Evolutionary conservation across 2,329 filamentous ascomycete species (phyloP).

Genomic region (Pseudocercospora musae): DNA sequence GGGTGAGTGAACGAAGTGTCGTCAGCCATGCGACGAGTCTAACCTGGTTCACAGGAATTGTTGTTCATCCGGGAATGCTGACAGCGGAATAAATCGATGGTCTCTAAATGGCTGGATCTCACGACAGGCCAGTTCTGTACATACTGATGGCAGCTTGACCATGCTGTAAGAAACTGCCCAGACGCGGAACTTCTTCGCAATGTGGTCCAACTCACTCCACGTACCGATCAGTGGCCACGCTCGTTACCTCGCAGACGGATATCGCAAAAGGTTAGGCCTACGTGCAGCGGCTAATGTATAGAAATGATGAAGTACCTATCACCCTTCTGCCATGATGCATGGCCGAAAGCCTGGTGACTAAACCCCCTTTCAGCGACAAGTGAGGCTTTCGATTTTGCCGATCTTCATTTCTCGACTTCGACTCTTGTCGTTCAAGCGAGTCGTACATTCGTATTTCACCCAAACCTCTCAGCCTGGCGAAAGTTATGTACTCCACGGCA

Average conservation of each 20-base stretch:
- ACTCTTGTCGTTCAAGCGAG: not conserved
- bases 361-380: not conserved
- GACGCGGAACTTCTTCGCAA: not conserved
- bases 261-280: no score
- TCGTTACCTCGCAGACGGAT: no score
- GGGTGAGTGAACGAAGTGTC: constrained; percentile 2
- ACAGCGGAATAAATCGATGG: constrained; percentile 19
- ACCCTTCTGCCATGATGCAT: not conserved
- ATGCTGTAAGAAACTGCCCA: not conserved
- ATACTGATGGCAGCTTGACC: not conserved
- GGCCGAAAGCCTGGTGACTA: not conserved
- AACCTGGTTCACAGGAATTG: constrained; percentile 14
- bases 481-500: no score
- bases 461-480: no score
- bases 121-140: not conserved
- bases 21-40: not conserved
- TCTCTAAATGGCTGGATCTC: not conserved
- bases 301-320: not conserved
- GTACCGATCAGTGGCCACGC: not conserved
- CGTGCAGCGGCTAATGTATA: not conserved
- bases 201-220: not conserved
- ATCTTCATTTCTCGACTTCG: not conserved
- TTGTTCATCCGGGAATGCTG: constrained; percentile 22
- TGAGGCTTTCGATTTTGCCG: not conserved
- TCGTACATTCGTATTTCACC: not conserved